A percentile compares a stretch with the other conserved stretches of the same genome.
Evolutionary conservation across 306 rosid species (phyloP).

Genomic region (Urtica urens): DNA sequence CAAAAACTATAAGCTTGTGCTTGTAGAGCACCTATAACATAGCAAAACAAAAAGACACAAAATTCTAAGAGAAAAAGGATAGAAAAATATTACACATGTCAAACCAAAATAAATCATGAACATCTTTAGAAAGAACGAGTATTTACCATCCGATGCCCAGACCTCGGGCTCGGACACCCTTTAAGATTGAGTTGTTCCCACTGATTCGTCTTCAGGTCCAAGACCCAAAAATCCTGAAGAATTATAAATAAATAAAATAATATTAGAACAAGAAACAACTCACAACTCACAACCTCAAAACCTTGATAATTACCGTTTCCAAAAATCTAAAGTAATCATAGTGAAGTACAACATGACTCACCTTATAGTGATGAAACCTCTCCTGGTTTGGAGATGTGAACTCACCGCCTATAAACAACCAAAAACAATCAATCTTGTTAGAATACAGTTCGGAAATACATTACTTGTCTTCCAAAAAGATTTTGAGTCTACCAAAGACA

Average conservation of each 20-base stretch:
- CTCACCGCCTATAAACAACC: slow-evolving; percentile 64
- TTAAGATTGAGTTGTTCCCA: slow-evolving; percentile 92
- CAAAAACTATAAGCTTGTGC: slow-evolving; percentile 94
- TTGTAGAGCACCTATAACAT: slow-evolving; percentile 96
- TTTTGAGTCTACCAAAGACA: slow-evolving; percentile 48
- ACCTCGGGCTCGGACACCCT: slow-evolving; percentile 93
- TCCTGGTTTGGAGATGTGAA: slow-evolving; percentile 97
- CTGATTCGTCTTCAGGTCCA: slow-evolving; percentile 90
- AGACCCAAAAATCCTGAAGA: slow-evolving; percentile 94
- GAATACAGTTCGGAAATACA: background rate
- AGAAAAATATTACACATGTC: background rate
- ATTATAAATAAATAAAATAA: no score
- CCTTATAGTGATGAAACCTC: slow-evolving; percentile 99
- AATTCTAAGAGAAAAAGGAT: background rate
- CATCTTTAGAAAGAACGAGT: background rate
- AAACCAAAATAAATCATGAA: slow-evolving; percentile 7
- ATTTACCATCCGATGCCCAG: slow-evolving; percentile 96
- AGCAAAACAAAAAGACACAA: slow-evolving; percentile 26
- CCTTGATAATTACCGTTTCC: no score
- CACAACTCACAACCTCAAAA: background rate
- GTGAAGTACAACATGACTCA: slow-evolving; percentile 16
- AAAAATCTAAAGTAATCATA: slow-evolving; percentile 19
- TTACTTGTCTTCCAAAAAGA: background rate
- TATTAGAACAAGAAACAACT: slow-evolving; percentile 6
- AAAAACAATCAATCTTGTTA: background rate